A percentile compares a stretch with the other conserved stretches of the same genome.
phyloP scores from a whole-genome alignment of 495 filamentous ascomycete species.

The Pyronema domesticum region DNA sequence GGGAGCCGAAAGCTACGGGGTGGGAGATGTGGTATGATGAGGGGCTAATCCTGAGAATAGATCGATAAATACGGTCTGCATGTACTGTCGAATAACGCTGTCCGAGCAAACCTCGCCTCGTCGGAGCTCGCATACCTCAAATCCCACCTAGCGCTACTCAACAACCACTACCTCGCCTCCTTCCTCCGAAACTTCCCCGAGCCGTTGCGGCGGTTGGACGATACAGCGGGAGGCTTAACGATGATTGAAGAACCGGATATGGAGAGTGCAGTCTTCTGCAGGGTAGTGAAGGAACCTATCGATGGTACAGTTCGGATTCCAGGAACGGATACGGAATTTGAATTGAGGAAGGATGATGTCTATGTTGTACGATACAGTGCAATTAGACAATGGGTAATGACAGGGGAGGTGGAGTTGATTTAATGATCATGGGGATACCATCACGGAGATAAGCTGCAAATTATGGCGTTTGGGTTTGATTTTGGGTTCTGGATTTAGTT shows the following conservation, averaged over 20 bases:
- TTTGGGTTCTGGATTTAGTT: too few relatives aligned
- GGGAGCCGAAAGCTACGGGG: not conserved
- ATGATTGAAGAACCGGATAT: conserved; percentile 83
- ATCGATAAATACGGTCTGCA: conserved; percentile 52
- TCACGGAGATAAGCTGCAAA: too few relatives aligned
- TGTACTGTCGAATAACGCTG: conserved; percentile 35
- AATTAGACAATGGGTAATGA: conserved; percentile 49
- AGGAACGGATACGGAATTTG: conserved; percentile 36
- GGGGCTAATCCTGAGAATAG: conserved; percentile 21
- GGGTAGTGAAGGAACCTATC: conserved; percentile 40
- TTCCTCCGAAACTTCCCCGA: conserved; percentile 70
- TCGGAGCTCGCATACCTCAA: conserved; percentile 61
- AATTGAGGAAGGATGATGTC: conserved; percentile 64
- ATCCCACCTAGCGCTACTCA: conserved; percentile 62
- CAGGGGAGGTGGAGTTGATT: conserved; percentile 67
- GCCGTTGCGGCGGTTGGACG: conserved; percentile 62
- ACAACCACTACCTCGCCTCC: conserved; percentile 59
- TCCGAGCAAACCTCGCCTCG: conserved; percentile 42
- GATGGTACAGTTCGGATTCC: conserved; percentile 34
- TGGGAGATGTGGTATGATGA: not conserved
- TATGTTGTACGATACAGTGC: conserved; percentile 76
- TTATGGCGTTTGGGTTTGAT: too few relatives aligned
- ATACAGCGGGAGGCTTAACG: conserved; percentile 68
- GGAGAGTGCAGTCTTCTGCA: conserved; percentile 65
- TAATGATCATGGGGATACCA: conserved; percentile 24